phyloP scores from a whole-genome alignment of 2,329 filamentous ascomycete species.

The Ceratocystiopsis minuta region DNA sequence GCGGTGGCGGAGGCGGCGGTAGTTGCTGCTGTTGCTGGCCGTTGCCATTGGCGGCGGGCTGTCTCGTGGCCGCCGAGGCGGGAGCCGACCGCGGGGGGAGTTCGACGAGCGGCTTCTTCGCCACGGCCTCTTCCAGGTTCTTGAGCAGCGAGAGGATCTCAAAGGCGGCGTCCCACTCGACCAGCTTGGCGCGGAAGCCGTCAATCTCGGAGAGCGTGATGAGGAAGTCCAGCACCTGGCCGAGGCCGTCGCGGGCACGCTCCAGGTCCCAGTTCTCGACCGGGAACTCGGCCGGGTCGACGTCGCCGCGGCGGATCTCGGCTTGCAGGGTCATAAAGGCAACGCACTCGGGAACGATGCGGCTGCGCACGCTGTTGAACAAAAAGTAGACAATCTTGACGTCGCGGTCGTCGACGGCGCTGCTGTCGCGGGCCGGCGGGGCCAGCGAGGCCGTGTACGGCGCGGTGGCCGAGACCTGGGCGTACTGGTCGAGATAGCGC shows the following conservation, averaged over 20 bases:
- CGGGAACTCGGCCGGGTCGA: constrained; percentile 72
- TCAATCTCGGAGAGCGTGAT: constrained; percentile 74
- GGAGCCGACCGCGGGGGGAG: constrained; percentile 13
- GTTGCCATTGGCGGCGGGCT: constrained; percentile 3
- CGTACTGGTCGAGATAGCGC: constrained; percentile 18
- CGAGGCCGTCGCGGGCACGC: constrained; percentile 82
- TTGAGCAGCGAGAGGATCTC: constrained; percentile 77
- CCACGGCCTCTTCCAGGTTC: constrained; percentile 73
- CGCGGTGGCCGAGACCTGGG: constrained; percentile 11
- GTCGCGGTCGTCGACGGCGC: constrained; percentile 29
- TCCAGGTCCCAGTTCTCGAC: constrained; percentile 97
- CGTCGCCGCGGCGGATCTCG: constrained; percentile 61
- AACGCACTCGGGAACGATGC: constrained; percentile 84
- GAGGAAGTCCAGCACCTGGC: constrained; percentile 87
- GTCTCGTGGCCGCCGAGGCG: neutral
- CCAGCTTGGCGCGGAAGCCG: constrained; percentile 66
- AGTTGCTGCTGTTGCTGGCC: constrained; percentile 11
- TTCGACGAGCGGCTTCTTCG: constrained; percentile 54
- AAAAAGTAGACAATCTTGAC: constrained; percentile 65
- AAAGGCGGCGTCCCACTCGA: constrained; percentile 81
- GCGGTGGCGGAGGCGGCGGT: constrained; percentile 16
- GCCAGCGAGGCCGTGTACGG: neutral
- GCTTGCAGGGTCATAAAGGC: constrained; percentile 89
- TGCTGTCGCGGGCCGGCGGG: neutral
- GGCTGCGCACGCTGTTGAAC: constrained; percentile 78